Conservation (phyloP, 2,329 filamentous ascomycete genomes). For the Pseudocercospora musae region DNA sequence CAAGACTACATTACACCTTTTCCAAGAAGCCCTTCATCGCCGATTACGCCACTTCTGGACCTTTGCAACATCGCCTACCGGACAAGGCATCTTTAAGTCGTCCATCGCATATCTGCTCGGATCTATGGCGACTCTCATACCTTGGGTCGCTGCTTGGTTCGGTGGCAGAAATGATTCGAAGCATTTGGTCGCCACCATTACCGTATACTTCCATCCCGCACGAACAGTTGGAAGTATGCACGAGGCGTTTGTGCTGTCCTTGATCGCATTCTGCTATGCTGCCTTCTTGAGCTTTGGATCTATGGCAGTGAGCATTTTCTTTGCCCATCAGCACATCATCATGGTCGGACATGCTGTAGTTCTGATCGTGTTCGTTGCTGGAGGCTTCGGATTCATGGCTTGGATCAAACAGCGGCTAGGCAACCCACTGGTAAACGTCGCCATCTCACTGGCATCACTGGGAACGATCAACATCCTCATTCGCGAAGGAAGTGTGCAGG, state of each 20-base stretch:
- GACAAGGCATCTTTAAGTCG: constrained; percentile 82
- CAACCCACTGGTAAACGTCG: constrained; percentile 47
- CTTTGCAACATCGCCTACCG: constrained; percentile 58
- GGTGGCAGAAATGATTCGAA: constrained; percentile 80
- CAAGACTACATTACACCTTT: constrained; percentile 3
- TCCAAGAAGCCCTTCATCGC: constrained; percentile 11
- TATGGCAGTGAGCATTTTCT: constrained; percentile 83
- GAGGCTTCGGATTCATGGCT: constrained; percentile 77
- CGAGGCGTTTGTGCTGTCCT: constrained; percentile 73
- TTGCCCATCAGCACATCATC: constrained; percentile 65
- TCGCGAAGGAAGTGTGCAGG: constrained; percentile 84
- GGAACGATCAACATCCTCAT: constrained; percentile 87
- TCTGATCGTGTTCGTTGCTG: constrained; percentile 78
- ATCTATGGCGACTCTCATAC: constrained; percentile 80
- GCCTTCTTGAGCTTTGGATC: constrained; percentile 73
- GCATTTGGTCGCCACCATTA: constrained; percentile 88
- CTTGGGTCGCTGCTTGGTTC: constrained; percentile 67
- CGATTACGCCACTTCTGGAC: constrained; percentile 12
- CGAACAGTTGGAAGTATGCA: constrained; percentile 85
- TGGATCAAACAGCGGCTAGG: constrained; percentile 39
- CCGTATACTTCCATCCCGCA: constrained; percentile 91
- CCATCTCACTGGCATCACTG: constrained; percentile 79
- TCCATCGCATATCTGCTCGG: constrained; percentile 84
- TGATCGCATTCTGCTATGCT: constrained; percentile 75
- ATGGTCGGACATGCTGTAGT: constrained; percentile 74